Base-by-base conservation (phyloP, 495 filamentous ascomycete genomes). In the Annulohypoxylon moriforme region DNA sequence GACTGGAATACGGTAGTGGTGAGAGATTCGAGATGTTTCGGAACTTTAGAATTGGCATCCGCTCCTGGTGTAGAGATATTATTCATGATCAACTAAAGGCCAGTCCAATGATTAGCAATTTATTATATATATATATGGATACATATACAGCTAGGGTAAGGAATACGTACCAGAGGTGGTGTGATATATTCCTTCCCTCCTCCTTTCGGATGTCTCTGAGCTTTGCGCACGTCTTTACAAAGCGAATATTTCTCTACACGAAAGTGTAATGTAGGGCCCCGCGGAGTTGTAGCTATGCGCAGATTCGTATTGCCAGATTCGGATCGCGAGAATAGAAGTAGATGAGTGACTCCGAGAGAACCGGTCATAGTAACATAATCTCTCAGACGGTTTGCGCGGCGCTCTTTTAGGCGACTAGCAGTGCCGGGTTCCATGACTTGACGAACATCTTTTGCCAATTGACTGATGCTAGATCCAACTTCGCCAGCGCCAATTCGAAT, bases 311-410 rank as follows among this genome's bases (percentile, higher is more conserved):
- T 97, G 42, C 96, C 96, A 7, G 92, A 90, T 18, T 87, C 84
- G 50, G 95, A 97, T 71, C 93, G 89, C 7, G 95, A 98, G 82
- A 99, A 98, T 25, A 99, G 89, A 68, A 99, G 85, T 36, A 99
- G 87, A 80, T 99, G 96, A 25, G 92, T 92, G 59, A 99, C 95
- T 38, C 96, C 94, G 31, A 99, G 86, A 7, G 96, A 94, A 6
- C 96, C 96, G 62, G 93, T 90, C 96, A 99, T 98, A 47, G 93
- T 91, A 20, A 93, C 92, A 79, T 96, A 99, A 81, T 99, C 96
- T 72, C 92, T 87, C 74, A 98, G 80, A 76, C 90, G 90, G 83
- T 99, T 99, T 25, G 89, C 89, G 85, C 91, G 91, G 68, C 96
- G 88, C 83, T 99, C 94, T 85, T 93, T 85, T 69, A 99, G 80